Evolutionary conservation across 164 flowering plant genomes (phyloP).

Genomic region (Tetrastigma voinierianum): DNA sequence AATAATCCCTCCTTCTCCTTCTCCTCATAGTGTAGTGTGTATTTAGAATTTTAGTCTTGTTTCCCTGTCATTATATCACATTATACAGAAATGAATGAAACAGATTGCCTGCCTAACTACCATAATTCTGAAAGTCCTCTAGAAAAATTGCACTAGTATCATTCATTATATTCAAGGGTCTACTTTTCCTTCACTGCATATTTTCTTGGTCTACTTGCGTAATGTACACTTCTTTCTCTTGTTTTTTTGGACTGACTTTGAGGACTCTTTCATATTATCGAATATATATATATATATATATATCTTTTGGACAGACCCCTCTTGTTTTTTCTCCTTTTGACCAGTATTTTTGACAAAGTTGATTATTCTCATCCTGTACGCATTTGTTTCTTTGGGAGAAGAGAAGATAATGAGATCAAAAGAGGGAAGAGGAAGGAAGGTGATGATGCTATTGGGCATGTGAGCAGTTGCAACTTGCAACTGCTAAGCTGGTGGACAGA

Average conservation of each 20-base stretch:
- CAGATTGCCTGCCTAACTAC: slow-evolving; percentile 8
- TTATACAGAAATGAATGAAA: slow-evolving; percentile 4
- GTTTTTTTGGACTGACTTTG: no score
- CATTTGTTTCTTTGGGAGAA: neutral
- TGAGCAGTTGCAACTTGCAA: slow-evolving; percentile 25
- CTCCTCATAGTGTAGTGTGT: neutral
- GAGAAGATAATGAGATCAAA: neutral
- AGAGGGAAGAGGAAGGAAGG: neutral
- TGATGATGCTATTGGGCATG: slow-evolving; percentile 15
- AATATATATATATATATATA: no score
- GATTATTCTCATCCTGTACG: slow-evolving; percentile 2
- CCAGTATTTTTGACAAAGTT: slow-evolving; percentile 9
- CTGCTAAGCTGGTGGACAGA: neutral
- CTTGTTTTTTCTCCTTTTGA: slow-evolving; percentile 11
- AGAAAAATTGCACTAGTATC: neutral
- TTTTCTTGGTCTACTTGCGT: neutral
- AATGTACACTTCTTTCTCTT: no score
- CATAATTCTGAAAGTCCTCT: slow-evolving; percentile 2
- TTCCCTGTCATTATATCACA: neutral
- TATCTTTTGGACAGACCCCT: slow-evolving; percentile 1
- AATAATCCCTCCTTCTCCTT: neutral
- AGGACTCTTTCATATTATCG: neutral
- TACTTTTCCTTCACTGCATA: neutral
- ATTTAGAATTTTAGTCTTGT: neutral
- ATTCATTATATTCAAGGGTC: neutral